These are phyloP conservation scores for Carex scoparia DNA, from an alignment of 176 grass and related monocot species.

Conservation along the genomic window DNA sequence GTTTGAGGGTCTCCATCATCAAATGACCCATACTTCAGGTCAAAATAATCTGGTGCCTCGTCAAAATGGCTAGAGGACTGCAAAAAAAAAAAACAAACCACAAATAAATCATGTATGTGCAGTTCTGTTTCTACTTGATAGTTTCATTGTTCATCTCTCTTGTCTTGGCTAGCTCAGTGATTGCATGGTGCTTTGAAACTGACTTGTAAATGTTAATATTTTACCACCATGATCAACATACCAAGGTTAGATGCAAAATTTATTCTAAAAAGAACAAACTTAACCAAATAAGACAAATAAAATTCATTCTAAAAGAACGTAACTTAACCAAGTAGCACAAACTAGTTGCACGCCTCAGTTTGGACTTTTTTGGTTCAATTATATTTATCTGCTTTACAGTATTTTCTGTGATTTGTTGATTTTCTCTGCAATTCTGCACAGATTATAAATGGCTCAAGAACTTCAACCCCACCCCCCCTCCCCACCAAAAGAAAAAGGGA, in stretches of 20 bases:
- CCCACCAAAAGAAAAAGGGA: not conserved
- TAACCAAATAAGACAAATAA: not conserved
- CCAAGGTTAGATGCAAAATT: not conserved
- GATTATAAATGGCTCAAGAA: not conserved
- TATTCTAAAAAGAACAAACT: not conserved
- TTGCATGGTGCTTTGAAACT: not conserved
- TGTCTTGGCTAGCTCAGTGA: not conserved
- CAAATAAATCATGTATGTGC: constrained; percentile 7
- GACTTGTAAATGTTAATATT: not conserved
- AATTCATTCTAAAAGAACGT: not conserved
- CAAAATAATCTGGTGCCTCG: constrained; percentile 84
- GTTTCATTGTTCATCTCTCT: not conserved
- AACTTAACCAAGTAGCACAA: not conserved
- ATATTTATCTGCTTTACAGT: not conserved
- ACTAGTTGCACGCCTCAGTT: not conserved
- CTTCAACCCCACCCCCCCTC: not conserved
- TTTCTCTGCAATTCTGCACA: not conserved
- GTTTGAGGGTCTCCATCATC: constrained; percentile 96
- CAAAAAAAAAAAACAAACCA: constrained; percentile 22
- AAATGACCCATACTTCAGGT: constrained; percentile 90
- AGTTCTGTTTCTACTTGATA: not conserved
- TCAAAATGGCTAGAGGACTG: constrained; percentile 84
- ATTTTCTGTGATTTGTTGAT: not conserved
- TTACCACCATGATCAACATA: not conserved
- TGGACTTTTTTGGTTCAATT: not conserved